Percentiles rank a stretch among this genome's conserved stretches.
These are phyloP conservation scores for Pseudonitzschia multiseries DNA, from an alignment of 108 stramenopile species.

Conservation along the genomic window DNA sequence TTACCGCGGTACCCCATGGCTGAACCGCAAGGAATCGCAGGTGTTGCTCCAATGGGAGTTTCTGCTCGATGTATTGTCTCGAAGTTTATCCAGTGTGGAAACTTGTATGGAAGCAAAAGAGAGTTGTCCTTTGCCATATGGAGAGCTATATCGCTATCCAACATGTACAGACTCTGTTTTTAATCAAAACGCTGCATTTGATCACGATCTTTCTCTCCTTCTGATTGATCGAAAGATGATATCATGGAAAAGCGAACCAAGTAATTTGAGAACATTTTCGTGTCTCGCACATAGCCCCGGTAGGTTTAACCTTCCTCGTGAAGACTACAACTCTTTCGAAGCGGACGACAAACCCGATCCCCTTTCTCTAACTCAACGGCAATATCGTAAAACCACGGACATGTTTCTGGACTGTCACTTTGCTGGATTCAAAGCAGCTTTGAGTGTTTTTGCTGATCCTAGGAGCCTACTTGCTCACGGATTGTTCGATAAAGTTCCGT, in stretches of 20 bases:
- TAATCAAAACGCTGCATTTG: background rate
- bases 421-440: constrained; percentile 43
- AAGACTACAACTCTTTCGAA: background rate
- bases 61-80: constrained; percentile 21
- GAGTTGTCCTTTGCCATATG: background rate
- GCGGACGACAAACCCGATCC: constrained; percentile 45
- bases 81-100: background rate
- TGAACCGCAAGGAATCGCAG: constrained; percentile 18
- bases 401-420: constrained; percentile 54
- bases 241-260: constrained; percentile 48
- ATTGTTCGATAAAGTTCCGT: constrained; percentile 57
- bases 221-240: background rate
- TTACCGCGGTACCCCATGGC: constrained; percentile 33
- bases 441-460: constrained; percentile 51
- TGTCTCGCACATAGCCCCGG: constrained; percentile 53
- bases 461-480: constrained; percentile 53
- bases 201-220: background rate
- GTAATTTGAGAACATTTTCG: constrained; percentile 48
- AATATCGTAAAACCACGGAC: constrained; percentile 40
- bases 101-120: background rate
- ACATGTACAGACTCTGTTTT: constrained; percentile 50
- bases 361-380: constrained; percentile 7
- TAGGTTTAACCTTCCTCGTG: constrained; percentile 44
- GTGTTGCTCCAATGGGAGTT: constrained; percentile 32
- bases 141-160: constrained; percentile 42